Percentiles rank a stretch among this genome's conserved stretches.
Evolutionary conservation across 768 basidiomycete genomes (phyloP).

Genomic region (Grammothele lineata): DNA sequence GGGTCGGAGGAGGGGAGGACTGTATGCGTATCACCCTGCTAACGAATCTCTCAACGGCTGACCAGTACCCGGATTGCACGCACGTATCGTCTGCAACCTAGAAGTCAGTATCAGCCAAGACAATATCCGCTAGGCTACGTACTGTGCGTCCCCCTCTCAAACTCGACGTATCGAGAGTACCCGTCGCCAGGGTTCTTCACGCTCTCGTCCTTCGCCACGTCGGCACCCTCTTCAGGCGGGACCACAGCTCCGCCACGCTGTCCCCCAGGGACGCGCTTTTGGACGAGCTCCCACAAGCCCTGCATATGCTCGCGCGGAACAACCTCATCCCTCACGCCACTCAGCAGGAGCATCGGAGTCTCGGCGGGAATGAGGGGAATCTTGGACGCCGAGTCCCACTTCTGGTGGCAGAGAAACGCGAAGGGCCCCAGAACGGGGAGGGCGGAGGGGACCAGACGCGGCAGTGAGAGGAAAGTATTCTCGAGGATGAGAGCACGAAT

Average conservation of each 20-base stretch:
- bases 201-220: slow-evolving; percentile 14
- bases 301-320: slow-evolving; percentile 77
- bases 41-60: slow-evolving; percentile 24
- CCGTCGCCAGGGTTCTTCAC: slow-evolving; percentile 4
- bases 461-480: slow-evolving; percentile 89
- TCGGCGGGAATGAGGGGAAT: slow-evolving; percentile 51
- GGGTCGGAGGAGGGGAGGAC: background rate
- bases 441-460: slow-evolving; percentile 73
- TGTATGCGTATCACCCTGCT: background rate
- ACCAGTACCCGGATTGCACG: slow-evolving; percentile 28
- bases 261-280: slow-evolving; percentile 16
- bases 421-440: slow-evolving; percentile 72
- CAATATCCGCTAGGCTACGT: too few species aligned
- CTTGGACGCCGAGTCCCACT: slow-evolving; percentile 78
- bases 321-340: slow-evolving; percentile 67
- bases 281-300: slow-evolving; percentile 60
- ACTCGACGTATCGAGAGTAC: slow-evolving; percentile 22
- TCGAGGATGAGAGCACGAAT: slow-evolving; percentile 81
- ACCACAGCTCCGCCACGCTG: slow-evolving; percentile 3
- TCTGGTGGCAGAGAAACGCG: slow-evolving; percentile 79
- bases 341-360: slow-evolving; percentile 79
- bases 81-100: slow-evolving; percentile 27
- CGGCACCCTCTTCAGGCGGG: slow-evolving; percentile 2
- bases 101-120: too few species aligned
- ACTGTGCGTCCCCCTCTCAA: slow-evolving; percentile 27